Base-by-base conservation (phyloP, 176 grass and related monocot genomes). In the Zoysia japonica region DNA sequence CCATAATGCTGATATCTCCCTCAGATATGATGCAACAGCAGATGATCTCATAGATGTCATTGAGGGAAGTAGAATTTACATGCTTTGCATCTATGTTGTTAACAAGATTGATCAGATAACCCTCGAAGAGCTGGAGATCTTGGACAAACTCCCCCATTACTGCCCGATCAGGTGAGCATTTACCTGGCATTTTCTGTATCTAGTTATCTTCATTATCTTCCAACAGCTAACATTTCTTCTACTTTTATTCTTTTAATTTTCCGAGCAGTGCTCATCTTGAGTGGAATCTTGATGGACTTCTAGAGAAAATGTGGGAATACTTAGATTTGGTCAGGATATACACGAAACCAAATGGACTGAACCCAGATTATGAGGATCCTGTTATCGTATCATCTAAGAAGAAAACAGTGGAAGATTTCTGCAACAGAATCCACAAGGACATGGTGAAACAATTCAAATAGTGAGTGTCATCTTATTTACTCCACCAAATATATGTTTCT, bases 21-120 rank as follows among this genome's bases (percentile, higher is more conserved):
- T 99, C 15, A 87, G 96, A 69, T 93, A 86, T 35, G 96, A 99
- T 86, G 92, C 96, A 47, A 99, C 92, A 45, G 96, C 96, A 52
- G 96, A 99, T 84, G 92, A 99, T 83, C 90, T 99, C 59, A 99
- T 95, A 44, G 96, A 99, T 83, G 92, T 95, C 28, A 99, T 99
- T 9, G 96, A 99, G 78, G 96, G 96, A 59, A 99, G 96, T 65
- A 82, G 96, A 61, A 88, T 99, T 81, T 99, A 99, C 88, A 95
- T 79, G 55, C 96, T 92, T 48, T 99, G 96, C 76, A 93, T 99
- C 72, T 99, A 99, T 70, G 96, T 82, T 48, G 88, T 99, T 35
- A 99, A 95, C 82, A 99, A 95, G 85, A 93, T 95, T 70, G 96
- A 99, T 72, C 90, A 95, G 85, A 99, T 99, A 60, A 99, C 96